phyloP scores from a whole-genome alignment of 768 basidiomycete species.

The Trametes villosa region DNA sequence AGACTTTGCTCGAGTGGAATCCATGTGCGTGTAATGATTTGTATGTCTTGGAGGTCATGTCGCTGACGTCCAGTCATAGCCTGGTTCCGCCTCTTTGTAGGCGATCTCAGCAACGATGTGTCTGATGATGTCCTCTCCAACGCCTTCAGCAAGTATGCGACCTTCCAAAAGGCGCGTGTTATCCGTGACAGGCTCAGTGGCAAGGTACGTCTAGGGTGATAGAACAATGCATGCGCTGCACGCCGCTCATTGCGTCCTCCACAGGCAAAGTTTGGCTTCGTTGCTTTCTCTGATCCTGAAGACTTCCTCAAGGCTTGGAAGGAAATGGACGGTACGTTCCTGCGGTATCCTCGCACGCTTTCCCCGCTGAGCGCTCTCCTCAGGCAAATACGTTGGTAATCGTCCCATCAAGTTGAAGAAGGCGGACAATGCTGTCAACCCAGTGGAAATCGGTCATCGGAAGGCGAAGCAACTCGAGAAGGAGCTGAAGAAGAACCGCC shows the following conservation, averaged over 20 bases:
- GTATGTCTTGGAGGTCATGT: not conserved
- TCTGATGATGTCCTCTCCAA: slow-evolving; percentile 93
- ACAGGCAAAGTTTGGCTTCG: slow-evolving; percentile 96
- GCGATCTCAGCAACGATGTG: slow-evolving; percentile 97
- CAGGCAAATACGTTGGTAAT: slow-evolving; percentile 98
- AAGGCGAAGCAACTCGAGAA: slow-evolving; percentile 92
- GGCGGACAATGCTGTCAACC: slow-evolving; percentile 85
- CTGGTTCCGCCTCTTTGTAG: slow-evolving; percentile 98
- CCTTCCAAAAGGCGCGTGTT: slow-evolving; percentile 94
- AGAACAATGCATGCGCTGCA: too few relatives aligned
- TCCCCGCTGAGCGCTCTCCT: slow-evolving; percentile 6
- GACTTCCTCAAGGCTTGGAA: slow-evolving; percentile 99
- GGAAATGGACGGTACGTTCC: slow-evolving; percentile 93
- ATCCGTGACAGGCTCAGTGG: slow-evolving; percentile 92
- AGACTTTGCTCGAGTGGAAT: slow-evolving; percentile 96
- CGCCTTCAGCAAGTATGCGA: slow-evolving; percentile 91
- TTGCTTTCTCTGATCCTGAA: slow-evolving; percentile 97
- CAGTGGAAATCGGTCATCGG: slow-evolving; percentile 91
- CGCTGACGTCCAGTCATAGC: slow-evolving; percentile 47
- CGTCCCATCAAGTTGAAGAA: slow-evolving; percentile 97
- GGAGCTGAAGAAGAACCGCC: slow-evolving; percentile 85
- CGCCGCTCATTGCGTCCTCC: slow-evolving; percentile 12
- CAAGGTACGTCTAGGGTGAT: slow-evolving; percentile 59
- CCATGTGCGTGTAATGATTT: slow-evolving; percentile 64
- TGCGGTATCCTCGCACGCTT: not conserved